These are phyloP conservation scores for Euptelea pleiosperma DNA, from an alignment of 164 flowering plant genomes.

Conservation along the genomic window DNA sequence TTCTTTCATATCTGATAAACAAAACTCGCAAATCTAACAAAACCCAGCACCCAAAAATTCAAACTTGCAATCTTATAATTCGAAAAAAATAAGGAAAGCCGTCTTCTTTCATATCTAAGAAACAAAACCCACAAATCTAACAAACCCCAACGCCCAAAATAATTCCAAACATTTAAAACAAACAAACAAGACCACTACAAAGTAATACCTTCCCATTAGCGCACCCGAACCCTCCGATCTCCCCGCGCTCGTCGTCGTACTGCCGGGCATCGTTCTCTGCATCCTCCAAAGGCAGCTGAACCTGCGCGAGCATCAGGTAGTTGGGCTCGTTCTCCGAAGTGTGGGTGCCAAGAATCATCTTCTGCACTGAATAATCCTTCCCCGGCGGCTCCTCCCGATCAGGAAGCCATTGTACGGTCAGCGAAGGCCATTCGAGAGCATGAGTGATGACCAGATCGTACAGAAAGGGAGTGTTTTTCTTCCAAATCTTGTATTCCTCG, in stretches of 20 bases:
- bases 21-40: background rate
- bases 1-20: background rate
- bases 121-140: background rate
- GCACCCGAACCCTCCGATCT: slow-evolving; percentile 84
- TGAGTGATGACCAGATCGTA: slow-evolving; percentile 95
- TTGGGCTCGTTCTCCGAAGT: slow-evolving; percentile 96
- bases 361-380: slow-evolving; percentile 89
- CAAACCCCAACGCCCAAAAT: no score
- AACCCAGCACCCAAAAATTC: background rate
- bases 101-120: background rate
- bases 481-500: slow-evolving; percentile 99
- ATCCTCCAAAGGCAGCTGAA: slow-evolving; percentile 87
- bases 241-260: slow-evolving; percentile 73
- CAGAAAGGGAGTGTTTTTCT: slow-evolving; percentile 91
- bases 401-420: slow-evolving; percentile 95
- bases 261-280: slow-evolving; percentile 86
- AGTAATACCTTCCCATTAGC: slow-evolving; percentile 75
- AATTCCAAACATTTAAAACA: no score
- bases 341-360: slow-evolving; percentile 90
- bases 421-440: slow-evolving; percentile 97
- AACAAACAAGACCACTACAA: background rate
- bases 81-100: background rate
- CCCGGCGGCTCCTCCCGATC: slow-evolving; percentile 87
- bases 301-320: slow-evolving; percentile 91
- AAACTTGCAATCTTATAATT: background rate